These are phyloP conservation scores for Coleophoma cylindrospora DNA, from an alignment of 2,329 filamentous ascomycete species.

Conservation along the genomic window DNA sequence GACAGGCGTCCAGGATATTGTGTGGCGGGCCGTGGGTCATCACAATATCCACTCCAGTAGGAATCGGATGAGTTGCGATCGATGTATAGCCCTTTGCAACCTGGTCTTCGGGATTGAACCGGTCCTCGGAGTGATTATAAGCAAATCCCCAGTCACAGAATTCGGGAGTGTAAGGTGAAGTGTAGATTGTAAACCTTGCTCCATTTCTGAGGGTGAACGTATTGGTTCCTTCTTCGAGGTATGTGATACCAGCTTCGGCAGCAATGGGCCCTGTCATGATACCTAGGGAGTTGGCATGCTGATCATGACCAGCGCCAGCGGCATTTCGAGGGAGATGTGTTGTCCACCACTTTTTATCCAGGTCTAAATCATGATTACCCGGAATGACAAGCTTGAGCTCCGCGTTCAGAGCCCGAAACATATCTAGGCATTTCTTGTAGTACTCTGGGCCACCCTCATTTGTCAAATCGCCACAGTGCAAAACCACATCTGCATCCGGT, in stretches of 20 bases:
- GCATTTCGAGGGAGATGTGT: background rate
- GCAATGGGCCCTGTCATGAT: conserved; percentile 19
- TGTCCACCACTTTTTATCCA: conserved; percentile 34
- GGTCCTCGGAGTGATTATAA: conserved; percentile 21
- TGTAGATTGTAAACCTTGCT: conserved; percentile 24
- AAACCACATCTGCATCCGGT: conserved; percentile 28
- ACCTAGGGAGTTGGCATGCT: conserved; percentile 11
- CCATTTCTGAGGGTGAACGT: conserved; percentile 24
- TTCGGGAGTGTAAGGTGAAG: conserved; percentile 27
- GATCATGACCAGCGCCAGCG: conserved; percentile 1
- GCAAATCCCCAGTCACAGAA: conserved; percentile 25
- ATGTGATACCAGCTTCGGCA: conserved; percentile 20
- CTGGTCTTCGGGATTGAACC: conserved; percentile 19
- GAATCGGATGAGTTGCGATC: conserved; percentile 15
- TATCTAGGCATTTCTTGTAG: conserved; percentile 23
- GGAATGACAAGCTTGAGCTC: conserved; percentile 57
- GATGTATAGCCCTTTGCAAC: conserved; percentile 7
- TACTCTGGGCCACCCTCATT: conserved; percentile 21
- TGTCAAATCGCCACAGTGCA: conserved; percentile 35
- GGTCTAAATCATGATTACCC: conserved; percentile 56
- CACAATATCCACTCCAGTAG: conserved; percentile 24
- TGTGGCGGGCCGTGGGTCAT: conserved; percentile 33
- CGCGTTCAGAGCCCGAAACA: conserved; percentile 35
- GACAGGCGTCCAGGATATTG: conserved; percentile 20
- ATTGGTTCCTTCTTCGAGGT: conserved; percentile 26